A percentile compares a stretch with the other conserved stretches of the same genome.
These are phyloP conservation scores for Nitzschia sp. DNA, from an alignment of 108 stramenopile species.

Conservation along the genomic window DNA sequence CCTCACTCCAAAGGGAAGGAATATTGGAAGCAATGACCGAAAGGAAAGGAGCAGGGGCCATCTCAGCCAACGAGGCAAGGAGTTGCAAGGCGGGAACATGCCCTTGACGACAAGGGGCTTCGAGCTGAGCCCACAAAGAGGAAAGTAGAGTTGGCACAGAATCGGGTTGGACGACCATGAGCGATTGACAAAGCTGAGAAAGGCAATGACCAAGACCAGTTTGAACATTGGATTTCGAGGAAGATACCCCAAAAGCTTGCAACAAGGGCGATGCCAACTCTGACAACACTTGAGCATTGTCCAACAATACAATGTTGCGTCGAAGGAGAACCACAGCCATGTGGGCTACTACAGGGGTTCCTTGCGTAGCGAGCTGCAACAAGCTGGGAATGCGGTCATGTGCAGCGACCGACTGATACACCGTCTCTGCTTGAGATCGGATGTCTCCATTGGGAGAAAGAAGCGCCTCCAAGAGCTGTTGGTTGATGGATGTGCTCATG, in stretches of 20 bases:
- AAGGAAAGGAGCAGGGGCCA: conserved; percentile 51
- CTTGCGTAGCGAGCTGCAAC: conserved; percentile 7
- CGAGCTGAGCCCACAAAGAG: conserved; percentile 17
- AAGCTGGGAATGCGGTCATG: conserved; percentile 26
- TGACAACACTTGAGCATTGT: conserved; percentile 34
- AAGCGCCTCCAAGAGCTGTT: conserved; percentile 25
- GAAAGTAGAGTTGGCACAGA: conserved; percentile 16
- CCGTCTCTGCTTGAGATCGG: conserved; percentile 38
- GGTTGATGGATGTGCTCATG: conserved; percentile 8
- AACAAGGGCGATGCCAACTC: conserved; percentile 49
- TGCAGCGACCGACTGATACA: conserved; percentile 23
- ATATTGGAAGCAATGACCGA: conserved; percentile 18
- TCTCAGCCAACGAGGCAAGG: conserved; percentile 54
- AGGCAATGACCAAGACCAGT: conserved; percentile 53
- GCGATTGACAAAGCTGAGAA: conserved; percentile 48
- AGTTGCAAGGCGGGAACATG: conserved; percentile 35
- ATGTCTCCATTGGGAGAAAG: conserved; percentile 25
- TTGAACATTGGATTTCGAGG: not conserved
- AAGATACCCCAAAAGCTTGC: conserved; percentile 20
- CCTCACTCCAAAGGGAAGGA: conserved; percentile 1
- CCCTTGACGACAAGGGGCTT: conserved; percentile 14
- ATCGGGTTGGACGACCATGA: conserved; percentile 20
- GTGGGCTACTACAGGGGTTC: not conserved
- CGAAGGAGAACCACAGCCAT: conserved; percentile 60
- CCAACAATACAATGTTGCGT: conserved; percentile 52